Evolutionary conservation across 345 rosid genomes (phyloP).

Genomic region (Mercurialis annua): DNA sequence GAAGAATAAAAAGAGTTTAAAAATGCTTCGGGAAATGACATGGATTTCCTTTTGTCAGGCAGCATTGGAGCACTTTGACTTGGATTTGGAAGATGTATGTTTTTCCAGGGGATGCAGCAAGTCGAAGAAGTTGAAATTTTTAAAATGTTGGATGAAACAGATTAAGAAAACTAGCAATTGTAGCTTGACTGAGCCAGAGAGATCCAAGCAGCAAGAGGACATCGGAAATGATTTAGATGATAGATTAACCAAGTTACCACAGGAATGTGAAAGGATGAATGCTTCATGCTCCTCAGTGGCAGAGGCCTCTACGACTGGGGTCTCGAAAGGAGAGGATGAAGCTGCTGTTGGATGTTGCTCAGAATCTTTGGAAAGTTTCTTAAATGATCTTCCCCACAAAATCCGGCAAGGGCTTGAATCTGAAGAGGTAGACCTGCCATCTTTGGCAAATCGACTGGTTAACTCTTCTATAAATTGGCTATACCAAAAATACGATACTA

Average conservation of each 20-base stretch:
- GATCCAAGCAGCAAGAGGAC: slow-evolving; percentile 26
- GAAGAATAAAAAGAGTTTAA: slow-evolving; percentile 32
- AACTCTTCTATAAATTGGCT: slow-evolving; percentile 55
- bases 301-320: slow-evolving; percentile 56
- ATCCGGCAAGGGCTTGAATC: slow-evolving; percentile 70
- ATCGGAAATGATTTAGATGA: slow-evolving; percentile 36
- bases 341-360: slow-evolving; percentile 34
- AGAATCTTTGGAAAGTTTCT: slow-evolving; percentile 59
- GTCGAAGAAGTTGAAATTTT: slow-evolving; percentile 75
- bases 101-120: slow-evolving; percentile 42
- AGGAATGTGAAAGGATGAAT: slow-evolving; percentile 46
- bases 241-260: slow-evolving; percentile 33
- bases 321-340: slow-evolving; percentile 53
- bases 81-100: slow-evolving; percentile 60
- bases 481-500: slow-evolving; percentile 47
- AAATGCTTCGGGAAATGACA: slow-evolving; percentile 40
- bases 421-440: slow-evolving; percentile 66
- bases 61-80: slow-evolving; percentile 40
- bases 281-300: slow-evolving; percentile 54
- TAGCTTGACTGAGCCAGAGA: slow-evolving; percentile 28
- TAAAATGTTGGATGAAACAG: slow-evolving; percentile 95
- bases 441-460: slow-evolving; percentile 81
- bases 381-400: slow-evolving; percentile 51
- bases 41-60: slow-evolving; percentile 61
- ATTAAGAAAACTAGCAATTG: slow-evolving; percentile 39